Evolutionary conservation across 106 monocot genomes (phyloP).

Genomic region (Dendrobium nobile): DNA sequence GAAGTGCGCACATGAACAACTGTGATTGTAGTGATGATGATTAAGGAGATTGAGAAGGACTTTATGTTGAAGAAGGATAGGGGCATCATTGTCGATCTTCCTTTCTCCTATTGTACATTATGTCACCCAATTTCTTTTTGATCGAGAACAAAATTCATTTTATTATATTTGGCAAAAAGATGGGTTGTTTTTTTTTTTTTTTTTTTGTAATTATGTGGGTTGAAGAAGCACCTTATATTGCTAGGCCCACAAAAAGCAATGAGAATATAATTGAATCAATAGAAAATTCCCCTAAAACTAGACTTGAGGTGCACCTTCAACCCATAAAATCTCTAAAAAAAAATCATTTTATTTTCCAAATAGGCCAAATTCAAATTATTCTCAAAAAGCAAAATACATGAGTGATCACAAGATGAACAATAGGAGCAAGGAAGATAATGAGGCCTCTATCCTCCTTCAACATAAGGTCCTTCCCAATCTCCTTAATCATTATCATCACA

Average conservation of each 20-base stretch:
- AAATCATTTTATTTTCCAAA: background rate
- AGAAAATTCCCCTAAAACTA: no score
- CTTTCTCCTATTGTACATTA: conserved; percentile 85
- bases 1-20: conserved; percentile 11
- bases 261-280: no score
- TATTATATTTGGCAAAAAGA: background rate
- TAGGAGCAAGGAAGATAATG: conserved; percentile 75
- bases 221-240: no score
- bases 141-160: background rate
- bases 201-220: background rate
- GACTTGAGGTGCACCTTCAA: no score
- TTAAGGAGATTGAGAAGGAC: conserved; percentile 33
- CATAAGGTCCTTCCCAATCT: conserved; percentile 28
- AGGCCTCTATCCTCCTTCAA: conserved; percentile 14
- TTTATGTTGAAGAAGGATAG: conserved; percentile 5
- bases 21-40: conserved; percentile 47
- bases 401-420: conserved; percentile 71
- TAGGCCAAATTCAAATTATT: background rate
- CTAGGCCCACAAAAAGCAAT: no score
- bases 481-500: conserved; percentile 50
- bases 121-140: conserved; percentile 51
- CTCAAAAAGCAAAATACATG: conserved; percentile 36
- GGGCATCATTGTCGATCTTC: conserved; percentile 54
- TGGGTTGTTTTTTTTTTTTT: background rate
- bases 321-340: background rate